Percentiles rank a stretch among this genome's conserved stretches.
Conservation (phyloP, 192 early-diverging fungal species). For the Spizellomyces punctatus region DNA sequence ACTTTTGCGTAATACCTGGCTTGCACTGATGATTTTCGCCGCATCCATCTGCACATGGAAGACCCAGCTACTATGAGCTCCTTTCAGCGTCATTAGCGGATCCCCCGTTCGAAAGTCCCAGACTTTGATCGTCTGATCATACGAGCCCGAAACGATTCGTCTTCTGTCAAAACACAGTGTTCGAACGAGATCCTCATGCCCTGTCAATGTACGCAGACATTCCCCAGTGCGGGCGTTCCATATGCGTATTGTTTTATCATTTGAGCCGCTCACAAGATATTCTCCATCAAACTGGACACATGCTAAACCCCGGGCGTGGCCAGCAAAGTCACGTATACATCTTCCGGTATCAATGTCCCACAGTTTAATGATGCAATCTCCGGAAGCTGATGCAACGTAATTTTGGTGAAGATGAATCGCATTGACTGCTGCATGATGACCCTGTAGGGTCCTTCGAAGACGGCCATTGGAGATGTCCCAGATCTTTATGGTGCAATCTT, state of each 20-base stretch:
- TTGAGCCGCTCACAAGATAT: conserved; percentile 46
- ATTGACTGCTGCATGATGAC: conserved; percentile 93
- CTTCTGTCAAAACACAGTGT: conserved; percentile 86
- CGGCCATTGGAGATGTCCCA: conserved; percentile 76
- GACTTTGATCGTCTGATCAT: conserved; percentile 92
- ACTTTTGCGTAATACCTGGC: conserved; percentile 54
- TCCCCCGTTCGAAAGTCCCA: conserved; percentile 73
- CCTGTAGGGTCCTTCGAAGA: conserved; percentile 65
- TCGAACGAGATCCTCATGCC: conserved; percentile 89
- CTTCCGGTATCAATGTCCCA: conserved; percentile 73
- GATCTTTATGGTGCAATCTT: conserved; percentile 88
- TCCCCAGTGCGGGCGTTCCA: conserved; percentile 49
- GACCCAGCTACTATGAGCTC: conserved; percentile 85
- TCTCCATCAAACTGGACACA: conserved; percentile 48
- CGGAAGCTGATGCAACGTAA: conserved; percentile 80
- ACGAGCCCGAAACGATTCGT: conserved; percentile 86
- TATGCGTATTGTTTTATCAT: conserved; percentile 51
- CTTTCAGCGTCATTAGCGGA: conserved; percentile 48
- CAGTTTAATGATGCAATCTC: conserved; percentile 81
- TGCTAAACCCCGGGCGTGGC: conserved; percentile 47
- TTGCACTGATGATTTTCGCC: conserved; percentile 76
- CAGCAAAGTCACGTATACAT: conserved; percentile 47
- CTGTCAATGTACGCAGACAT: conserved; percentile 45
- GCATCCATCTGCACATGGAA: conserved; percentile 92
- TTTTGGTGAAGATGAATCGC: conserved; percentile 76